phyloP scores from a whole-genome alignment of 2,329 filamentous ascomycete species.

The Lecanosticta acicola region DNA sequence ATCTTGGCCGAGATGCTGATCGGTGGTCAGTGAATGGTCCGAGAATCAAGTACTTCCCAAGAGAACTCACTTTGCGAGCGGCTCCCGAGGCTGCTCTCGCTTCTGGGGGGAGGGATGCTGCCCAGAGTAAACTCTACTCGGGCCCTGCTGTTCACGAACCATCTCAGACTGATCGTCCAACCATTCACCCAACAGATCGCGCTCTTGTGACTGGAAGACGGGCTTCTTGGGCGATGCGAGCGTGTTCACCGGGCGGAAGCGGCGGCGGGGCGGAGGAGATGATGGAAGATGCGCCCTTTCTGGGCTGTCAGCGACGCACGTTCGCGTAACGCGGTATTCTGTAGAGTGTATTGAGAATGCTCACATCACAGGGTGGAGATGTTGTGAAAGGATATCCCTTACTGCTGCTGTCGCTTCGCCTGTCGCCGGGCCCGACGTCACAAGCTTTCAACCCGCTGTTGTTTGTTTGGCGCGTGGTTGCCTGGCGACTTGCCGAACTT shows the following conservation, averaged over 20 bases:
- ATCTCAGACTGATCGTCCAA: conserved; percentile 10
- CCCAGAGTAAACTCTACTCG: conserved; percentile 16
- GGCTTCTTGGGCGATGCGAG: conserved; percentile 16
- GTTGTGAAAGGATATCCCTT: neutral
- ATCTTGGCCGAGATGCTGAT: conserved; percentile 29
- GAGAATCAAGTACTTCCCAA: too few species aligned
- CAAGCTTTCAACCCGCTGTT: neutral
- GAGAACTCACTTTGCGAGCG: conserved; percentile 22
- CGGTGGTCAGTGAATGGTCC: neutral
- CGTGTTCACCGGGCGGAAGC: conserved; percentile 20
- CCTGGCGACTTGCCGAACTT: neutral
- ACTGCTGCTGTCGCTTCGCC: neutral
- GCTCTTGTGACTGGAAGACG: conserved; percentile 3
- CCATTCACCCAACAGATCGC: conserved; percentile 1
- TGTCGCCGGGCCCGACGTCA: neutral
- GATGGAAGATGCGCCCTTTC: neutral
- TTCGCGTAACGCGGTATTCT: neutral
- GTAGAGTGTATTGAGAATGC: neutral
- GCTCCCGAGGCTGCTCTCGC: conserved; percentile 14
- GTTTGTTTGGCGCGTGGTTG: neutral
- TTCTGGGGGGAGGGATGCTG: conserved; percentile 19
- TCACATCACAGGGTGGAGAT: neutral
- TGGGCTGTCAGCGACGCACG: neutral
- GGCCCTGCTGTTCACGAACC: conserved; percentile 19
- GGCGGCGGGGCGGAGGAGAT: neutral